Evolutionary conservation across 805 yeast species (phyloP).

Genomic region (Candida germanica): DNA sequence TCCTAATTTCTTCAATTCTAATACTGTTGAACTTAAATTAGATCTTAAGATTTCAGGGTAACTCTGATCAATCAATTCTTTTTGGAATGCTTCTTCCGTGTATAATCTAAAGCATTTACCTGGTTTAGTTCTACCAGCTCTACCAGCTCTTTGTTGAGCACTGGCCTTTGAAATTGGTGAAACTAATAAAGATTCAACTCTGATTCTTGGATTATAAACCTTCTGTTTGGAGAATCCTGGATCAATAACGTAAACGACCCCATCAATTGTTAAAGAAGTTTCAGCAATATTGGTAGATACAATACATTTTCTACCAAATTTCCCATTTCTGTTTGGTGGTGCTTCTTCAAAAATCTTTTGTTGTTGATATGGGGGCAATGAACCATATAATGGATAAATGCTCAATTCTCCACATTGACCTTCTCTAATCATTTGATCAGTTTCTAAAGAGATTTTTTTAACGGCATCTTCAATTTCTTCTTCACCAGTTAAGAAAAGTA

Average conservation of each 20-base stretch:
- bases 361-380: conserved; percentile 94
- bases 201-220: conserved; percentile 91
- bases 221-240: conserved; percentile 97
- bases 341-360: conserved; percentile 93
- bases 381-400: conserved; percentile 94
- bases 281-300: conserved; percentile 95
- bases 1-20: conserved; percentile 91
- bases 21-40: conserved; percentile 85
- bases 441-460: conserved; percentile 80
- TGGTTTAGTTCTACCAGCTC: conserved; percentile 99
- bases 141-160: conserved; percentile 98
- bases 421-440: conserved; percentile 84
- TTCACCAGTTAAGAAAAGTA: conserved; percentile 89
- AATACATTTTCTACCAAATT: conserved; percentile 93
- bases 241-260: conserved; percentile 94
- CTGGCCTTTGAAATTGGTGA: conserved; percentile 97
- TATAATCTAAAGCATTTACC: conserved; percentile 96
- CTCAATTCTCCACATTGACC: conserved; percentile 84
- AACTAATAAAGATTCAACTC: conserved; percentile 91
- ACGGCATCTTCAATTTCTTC: conserved; percentile 98
- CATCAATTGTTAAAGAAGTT: conserved; percentile 95
- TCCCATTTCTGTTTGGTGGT: conserved; percentile 72
- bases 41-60: conserved; percentile 94
- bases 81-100: conserved; percentile 94
- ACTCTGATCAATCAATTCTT: conserved; percentile 90